A percentile compares a stretch with the other conserved stretches of the same genome.
phyloP scores from a whole-genome alignment of 805 yeast genomes.

The Schwanniomyces yamadae region DNA sequence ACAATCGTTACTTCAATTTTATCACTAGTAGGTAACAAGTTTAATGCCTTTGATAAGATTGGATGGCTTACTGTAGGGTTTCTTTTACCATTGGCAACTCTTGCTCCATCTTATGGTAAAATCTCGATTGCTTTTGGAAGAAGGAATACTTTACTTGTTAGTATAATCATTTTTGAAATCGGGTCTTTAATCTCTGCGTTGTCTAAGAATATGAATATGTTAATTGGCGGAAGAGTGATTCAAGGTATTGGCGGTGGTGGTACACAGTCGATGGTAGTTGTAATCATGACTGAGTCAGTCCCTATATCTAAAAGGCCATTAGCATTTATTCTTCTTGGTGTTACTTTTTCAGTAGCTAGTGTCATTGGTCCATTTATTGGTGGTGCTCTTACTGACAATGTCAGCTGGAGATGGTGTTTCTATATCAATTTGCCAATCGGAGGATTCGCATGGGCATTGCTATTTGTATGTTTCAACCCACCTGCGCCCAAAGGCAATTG shows the following conservation, averaged over 20 bases:
- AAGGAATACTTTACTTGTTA: constrained; percentile 45
- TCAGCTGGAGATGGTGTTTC: constrained; percentile 78
- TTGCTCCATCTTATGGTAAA: constrained; percentile 59
- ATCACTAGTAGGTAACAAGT: constrained; percentile 48
- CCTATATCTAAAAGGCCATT: constrained; percentile 42
- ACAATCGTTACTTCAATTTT: constrained; percentile 57
- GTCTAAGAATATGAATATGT: constrained; percentile 52
- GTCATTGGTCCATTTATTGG: constrained; percentile 66
- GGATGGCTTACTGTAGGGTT: constrained; percentile 63
- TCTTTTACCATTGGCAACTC: constrained; percentile 51
- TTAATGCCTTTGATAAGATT: constrained; percentile 48
- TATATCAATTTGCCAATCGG: constrained; percentile 69
- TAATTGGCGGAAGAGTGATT: constrained; percentile 70
- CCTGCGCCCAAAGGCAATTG: constrained; percentile 43
- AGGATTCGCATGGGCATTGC: constrained; percentile 43
- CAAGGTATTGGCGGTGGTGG: constrained; percentile 76
- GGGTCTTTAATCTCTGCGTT: constrained; percentile 64
- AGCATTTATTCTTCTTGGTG: constrained; percentile 37
- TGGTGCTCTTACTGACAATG: constrained; percentile 59
- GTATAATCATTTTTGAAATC: constrained; percentile 54
- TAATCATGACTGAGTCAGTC: constrained; percentile 57
- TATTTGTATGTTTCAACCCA: constrained; percentile 46
- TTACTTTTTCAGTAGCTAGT: constrained; percentile 49
- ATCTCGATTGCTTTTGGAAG: constrained; percentile 58
- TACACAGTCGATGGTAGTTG: constrained; percentile 54